Evolutionary conservation across 192 early-diverging fungal genomes (phyloP), one percentile per base, ranked within the genome.

Genomic region (Coemansia sp.): DNA sequence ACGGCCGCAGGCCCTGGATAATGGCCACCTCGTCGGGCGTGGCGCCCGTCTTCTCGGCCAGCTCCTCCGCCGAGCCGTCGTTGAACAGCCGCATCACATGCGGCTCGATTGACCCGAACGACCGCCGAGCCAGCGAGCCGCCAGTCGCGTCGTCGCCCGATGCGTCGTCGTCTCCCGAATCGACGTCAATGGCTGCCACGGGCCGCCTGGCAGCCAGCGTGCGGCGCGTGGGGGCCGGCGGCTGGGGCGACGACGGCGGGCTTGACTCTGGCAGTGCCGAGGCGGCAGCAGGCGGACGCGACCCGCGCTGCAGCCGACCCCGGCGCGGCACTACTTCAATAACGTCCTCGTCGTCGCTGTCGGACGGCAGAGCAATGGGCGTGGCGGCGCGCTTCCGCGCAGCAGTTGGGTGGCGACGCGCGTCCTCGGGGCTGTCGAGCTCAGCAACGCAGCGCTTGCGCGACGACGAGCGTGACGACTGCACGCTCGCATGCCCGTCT

Each of bases 1-100:
- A 86, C 15, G 88, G 86, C 15, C 86, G 74, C 42, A 87, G 26
- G 0, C 47, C 53, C 5, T 56, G 26, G 18, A 90, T 77, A 3
- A 66, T 57, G 11, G 56, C 31, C 8, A 65, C 75, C 21, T 78
- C 68, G 10, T 40, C 68, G 8, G 36, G n/a, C 3, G 75, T 51
- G 2, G 68, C 63, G 3, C 60, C 53, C 0, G 75, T 64, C 53
- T 68, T 71, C 25, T 63, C 63, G 26, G 60, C 46, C 34, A 78
- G 40, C 39, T 78, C 75, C 2, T 58, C 63, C 6, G 10, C 29
- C 0, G 55, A 35, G 23, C 59, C 68, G 0, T 29, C 13, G 39
- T 78, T 78, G 27, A 78, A 78, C 46, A 70, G 53, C 47, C 37
- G 43, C 63, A 70, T 39, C 8, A 68, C 47, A 13, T 68, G 65